Evolutionary conservation across 129 eudicot genomes (phyloP), one percentile per base, ranked within the genome.

Genomic region (Pulicaria dysenterica): DNA sequence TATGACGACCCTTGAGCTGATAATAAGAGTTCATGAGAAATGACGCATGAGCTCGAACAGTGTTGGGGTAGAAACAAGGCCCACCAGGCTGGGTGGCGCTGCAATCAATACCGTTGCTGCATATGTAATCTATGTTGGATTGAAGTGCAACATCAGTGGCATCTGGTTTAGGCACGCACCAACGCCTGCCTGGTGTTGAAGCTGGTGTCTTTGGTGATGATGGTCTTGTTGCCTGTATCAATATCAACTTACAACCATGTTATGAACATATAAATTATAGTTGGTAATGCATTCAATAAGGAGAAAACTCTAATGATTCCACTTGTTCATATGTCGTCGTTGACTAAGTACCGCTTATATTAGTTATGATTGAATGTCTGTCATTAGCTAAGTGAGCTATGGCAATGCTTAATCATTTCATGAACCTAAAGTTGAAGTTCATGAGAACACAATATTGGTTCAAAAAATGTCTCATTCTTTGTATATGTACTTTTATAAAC

Each of bases 21-120:
- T 77, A 87, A 61, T 84, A 87, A 8, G 87, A 72, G 58, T 87
- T 87, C 93, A 87, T 87, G 61, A 87, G 89, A 64, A 67, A 84
- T 5, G 93, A 61, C 43, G 93, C 83, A 43, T 87, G 93, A 34
- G 93, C 86, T 49, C 85, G 73, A 7, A 87, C 79, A 3, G 79
- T 82, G 66, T 82, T 80, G 36, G 93, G 93, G 73, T 73, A 16
- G 38, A 81, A 87, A 81, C 93, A 87, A 2, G 85, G 63, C 9
- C 83, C 93, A 53, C 83, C 83, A 17, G 75, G 83, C 13, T 84
- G 89, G 67, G 86, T 87, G 19, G 83, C 83, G 61, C 76, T 82
- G 36, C 93, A 87, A 61, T 87, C 95, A 4, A 88, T 38, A 11
- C 90, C 86, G 5, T 65, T 58, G 64, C 83, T 81, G 44, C 95